Evolutionary conservation across 2,329 filamentous ascomycete species (phyloP), one percentile per base, ranked within the genome.

Genomic region (Teratosphaeria gauchensis): DNA sequence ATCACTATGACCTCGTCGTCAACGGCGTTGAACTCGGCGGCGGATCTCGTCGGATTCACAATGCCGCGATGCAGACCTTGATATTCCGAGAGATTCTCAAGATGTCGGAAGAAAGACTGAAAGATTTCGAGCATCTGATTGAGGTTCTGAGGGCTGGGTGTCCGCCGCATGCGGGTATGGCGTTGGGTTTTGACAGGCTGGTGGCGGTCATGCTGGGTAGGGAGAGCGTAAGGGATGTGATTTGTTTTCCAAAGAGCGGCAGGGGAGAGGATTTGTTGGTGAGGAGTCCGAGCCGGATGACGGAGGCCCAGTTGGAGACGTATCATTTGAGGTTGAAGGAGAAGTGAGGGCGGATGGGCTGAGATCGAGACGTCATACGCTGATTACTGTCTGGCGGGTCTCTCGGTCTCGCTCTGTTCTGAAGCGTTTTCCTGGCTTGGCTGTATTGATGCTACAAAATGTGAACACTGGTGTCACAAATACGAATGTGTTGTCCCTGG

Each of bases 21-120:
- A 99, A 99, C 71, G 94, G 94, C 3, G 84, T 96, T 4, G 94
- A 99, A 74, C 82, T 99, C 1, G 94, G 94, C 30, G 94, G 94
- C 11, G 95, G 94, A 35, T 95, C 89, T 72, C 84, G 90, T 14
- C 89, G 94, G 80, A 96, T 97, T 58, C 94, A 99, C 74, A 82
- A 88, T 51, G 86, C 90, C 0, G 79, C 83, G 0, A 81, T 96
- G 65, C 94, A 99, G 70, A 86, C 91, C 64, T 90, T 89, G 64
- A 80, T 99, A 61, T 85, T 99, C 78, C 82, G 86, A 16, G 84
- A 95, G 61, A 85, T 97, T 4, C 80, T 99, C 12, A 83, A 89
- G 64, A 92, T 96, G 86, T 80, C 79, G 9, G 77, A 84, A 5
- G 78, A 84, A 59, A 83, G 89, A 2, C 76, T 96, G n/a, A 78